Evolutionary conservation across 306 rosid genomes (phyloP).

Genomic region (Quercus robur): DNA sequence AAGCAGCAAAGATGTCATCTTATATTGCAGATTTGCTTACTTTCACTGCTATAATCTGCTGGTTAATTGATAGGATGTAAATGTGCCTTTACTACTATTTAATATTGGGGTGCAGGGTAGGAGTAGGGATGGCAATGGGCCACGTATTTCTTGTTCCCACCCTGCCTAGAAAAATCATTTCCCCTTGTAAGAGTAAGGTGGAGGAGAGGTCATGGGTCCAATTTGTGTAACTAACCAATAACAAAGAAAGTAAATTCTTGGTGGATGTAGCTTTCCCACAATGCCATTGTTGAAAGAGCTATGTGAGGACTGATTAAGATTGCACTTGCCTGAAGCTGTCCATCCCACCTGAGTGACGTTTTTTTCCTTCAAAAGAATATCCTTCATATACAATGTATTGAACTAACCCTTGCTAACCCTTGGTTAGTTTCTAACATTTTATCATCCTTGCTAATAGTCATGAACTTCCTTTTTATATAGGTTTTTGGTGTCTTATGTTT

Average conservation of each 20-base stretch:
- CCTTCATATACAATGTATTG: background rate
- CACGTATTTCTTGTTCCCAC: too few species aligned
- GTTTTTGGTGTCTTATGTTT: background rate
- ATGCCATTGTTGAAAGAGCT: too few species aligned
- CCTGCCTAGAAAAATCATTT: too few species aligned
- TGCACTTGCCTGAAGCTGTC: background rate
- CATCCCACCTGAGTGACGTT: background rate
- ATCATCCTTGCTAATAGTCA: background rate
- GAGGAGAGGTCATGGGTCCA: too few species aligned
- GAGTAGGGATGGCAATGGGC: too few species aligned
- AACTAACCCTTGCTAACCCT: background rate
- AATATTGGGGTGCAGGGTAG: too few species aligned
- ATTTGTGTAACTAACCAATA: too few species aligned
- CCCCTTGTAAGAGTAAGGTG: too few species aligned
- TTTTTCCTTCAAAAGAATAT: background rate
- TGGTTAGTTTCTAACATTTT: background rate
- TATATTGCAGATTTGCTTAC: background rate
- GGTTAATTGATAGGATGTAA: background rate
- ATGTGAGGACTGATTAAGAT: background rate
- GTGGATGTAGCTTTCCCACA: too few species aligned
- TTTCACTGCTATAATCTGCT: background rate
- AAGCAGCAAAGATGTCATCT: background rate
- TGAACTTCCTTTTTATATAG: background rate
- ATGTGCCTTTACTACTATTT: background rate
- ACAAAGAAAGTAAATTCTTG: too few species aligned